These are phyloP conservation scores for Catunica adiposa DNA, from an alignment of 2,329 filamentous ascomycete species.

Conservation along the genomic window DNA sequence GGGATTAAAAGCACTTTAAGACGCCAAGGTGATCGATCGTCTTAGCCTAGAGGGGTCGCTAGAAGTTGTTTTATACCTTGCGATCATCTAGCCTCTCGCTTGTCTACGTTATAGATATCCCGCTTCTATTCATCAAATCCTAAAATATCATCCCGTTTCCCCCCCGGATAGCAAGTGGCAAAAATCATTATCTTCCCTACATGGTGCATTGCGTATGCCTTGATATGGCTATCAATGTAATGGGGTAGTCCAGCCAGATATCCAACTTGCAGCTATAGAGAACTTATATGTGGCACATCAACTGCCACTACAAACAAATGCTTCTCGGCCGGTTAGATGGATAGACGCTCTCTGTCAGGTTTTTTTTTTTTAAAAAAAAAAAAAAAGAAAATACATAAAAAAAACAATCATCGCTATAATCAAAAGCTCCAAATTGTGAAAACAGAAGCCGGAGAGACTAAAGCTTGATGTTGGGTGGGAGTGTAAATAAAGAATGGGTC, in stretches of 20 bases:
- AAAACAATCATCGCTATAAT: neutral
- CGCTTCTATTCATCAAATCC: too few species aligned
- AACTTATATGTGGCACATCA: neutral
- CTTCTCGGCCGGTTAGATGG: neutral
- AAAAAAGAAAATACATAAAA: too few species aligned
- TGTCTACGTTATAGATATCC: neutral
- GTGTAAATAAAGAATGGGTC: neutral
- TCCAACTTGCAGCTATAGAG: neutral
- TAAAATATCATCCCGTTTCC: neutral
- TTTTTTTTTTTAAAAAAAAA: too few species aligned
- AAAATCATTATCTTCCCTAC: neutral
- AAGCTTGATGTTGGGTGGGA: too few species aligned
- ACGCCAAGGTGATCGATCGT: neutral
- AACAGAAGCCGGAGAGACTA: too few species aligned
- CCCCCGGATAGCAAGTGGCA: neutral
- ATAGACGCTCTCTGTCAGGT: too few species aligned
- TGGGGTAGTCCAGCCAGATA: neutral
- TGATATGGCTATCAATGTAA: too few species aligned
- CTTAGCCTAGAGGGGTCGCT: too few species aligned
- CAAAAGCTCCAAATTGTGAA: neutral
- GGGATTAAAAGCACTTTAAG: neutral
- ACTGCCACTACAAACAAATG: neutral
- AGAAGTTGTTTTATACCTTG: too few species aligned
- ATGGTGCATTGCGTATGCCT: neutral
- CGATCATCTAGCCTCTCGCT: too few species aligned